Percentiles rank a stretch among this genome's conserved stretches.
Conservation (phyloP, 257 asterid species). For the Dorcoceras hygrometricum region DNA sequence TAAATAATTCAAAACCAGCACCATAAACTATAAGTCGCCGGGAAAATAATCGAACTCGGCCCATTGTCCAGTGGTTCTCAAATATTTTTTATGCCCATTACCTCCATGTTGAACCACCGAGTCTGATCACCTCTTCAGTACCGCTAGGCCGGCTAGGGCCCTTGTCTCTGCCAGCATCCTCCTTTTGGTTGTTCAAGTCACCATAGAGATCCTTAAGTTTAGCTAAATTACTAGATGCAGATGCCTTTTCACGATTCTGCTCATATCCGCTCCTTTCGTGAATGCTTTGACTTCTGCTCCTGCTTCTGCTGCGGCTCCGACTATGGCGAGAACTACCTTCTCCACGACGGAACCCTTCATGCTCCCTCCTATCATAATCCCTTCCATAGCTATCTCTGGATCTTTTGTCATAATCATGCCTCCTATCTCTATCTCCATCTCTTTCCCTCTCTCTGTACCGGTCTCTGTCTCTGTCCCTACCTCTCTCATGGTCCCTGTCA, state of each 20-base stretch:
- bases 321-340: constrained; percentile 56
- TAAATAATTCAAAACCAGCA: constrained; percentile 1
- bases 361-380: constrained; percentile 60
- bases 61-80: neutral
- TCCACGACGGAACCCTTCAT: constrained; percentile 34
- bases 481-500: constrained; percentile 32
- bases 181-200: constrained; percentile 60
- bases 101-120: constrained; percentile 95
- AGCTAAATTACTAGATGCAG: constrained; percentile 80
- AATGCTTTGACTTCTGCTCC: constrained; percentile 52
- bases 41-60: neutral
- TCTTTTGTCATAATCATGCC: constrained; percentile 56
- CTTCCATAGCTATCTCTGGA: constrained; percentile 58
- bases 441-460: constrained; percentile 33
- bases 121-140: constrained; percentile 85
- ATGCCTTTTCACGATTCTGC: constrained; percentile 44
- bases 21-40: neutral
- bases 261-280: constrained; percentile 40
- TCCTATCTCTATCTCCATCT: constrained; percentile 39
- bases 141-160: constrained; percentile 51
- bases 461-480: constrained; percentile 31
- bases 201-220: constrained; percentile 91
- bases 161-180: constrained; percentile 41
- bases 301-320: constrained; percentile 56
- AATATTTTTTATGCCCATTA: constrained; percentile 23